Evolutionary conservation across 2,329 filamentous ascomycete genomes (phyloP), one percentile per base, ranked within the genome.

Genomic region (Fusarium sp.): DNA sequence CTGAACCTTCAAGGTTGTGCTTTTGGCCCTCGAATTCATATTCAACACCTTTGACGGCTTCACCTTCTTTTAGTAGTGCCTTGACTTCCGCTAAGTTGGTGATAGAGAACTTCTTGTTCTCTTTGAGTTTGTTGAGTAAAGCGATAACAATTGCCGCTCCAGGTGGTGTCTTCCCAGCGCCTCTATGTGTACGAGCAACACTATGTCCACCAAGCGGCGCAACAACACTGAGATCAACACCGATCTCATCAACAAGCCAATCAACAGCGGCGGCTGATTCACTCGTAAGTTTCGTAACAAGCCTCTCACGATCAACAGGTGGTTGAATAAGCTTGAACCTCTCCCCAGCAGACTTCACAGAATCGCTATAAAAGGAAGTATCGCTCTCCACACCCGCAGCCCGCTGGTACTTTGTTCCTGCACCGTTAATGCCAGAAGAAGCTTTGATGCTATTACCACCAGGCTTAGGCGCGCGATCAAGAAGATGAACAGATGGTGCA

Each of bases 401-500:
- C 14, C 77, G 76, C 74, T 91, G 89, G 66, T 87, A 90, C 6
- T 81, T 81, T 0, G 89, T 91, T 0, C 84, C 83, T 0, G 88
- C 88, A 9, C 88, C 89, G 69, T 90, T 91, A 77, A 91, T 91
- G 0, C 89, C 89, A 0, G 88, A 90, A 0, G 89, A 91, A 1
- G 89, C 89, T 78, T 91, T 91, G 78, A 91, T 90, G 73, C 84
- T 88, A 73, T 91, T 91, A 3, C 89, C 88, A 38, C 89, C 89
- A 0, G 89, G 87, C 73, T 89, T 89, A 5, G 84, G 74, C 0
- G 84, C 83, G 22, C 88, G 86, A 62, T 92, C 89, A 15, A 91
- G 82, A 52, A 92, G 81, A 32, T 82, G 81, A 1, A 91, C 89
- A 0, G 83, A 77, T 3, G 73, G 72, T 2, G 86, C 81, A 42